Evolutionary conservation across 1,284 basidiomycete species (phyloP).

Genomic region (Bondarzewia mesenterica): DNA sequence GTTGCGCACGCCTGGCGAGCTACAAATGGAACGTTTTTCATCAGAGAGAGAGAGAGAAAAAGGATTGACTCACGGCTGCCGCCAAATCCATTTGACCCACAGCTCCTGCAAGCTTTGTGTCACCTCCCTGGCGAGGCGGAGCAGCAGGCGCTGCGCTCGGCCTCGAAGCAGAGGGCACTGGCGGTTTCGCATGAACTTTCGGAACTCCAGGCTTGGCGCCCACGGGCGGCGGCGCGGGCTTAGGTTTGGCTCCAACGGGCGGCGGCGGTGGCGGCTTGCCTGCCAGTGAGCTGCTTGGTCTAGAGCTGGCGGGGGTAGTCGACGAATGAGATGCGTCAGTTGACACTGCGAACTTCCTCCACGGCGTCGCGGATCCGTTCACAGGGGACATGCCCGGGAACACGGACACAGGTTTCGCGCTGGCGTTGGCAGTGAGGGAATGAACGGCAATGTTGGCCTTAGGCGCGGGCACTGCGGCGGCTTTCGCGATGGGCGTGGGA

Average conservation of each 20-base stretch:
- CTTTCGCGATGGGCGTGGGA: slow-evolving; percentile 23
- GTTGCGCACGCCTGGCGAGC: slow-evolving; percentile 68
- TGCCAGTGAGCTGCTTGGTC: slow-evolving; percentile 45
- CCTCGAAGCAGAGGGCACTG: slow-evolving; percentile 11
- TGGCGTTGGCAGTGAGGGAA: slow-evolving; percentile 42
- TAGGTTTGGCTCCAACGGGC: slow-evolving; percentile 41
- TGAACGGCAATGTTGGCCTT: slow-evolving; percentile 25
- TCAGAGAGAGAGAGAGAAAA: slow-evolving; percentile 13
- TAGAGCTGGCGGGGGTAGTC: slow-evolving; percentile 41
- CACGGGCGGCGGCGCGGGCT: slow-evolving; percentile 25
- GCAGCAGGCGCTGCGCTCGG: slow-evolving; percentile 12
- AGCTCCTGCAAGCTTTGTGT: slow-evolving; percentile 28
- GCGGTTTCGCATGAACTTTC: slow-evolving; percentile 27
- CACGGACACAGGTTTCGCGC: slow-evolving; percentile 63
- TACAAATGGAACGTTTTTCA: slow-evolving; percentile 20
- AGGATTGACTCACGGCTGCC: slow-evolving; percentile 67
- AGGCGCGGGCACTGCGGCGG: slow-evolving; percentile 29
- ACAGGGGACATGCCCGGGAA: slow-evolving; percentile 62
- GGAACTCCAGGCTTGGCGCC: slow-evolving; percentile 26
- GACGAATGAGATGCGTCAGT: slow-evolving; percentile 27
- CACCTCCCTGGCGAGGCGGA: slow-evolving; percentile 21
- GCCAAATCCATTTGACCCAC: slow-evolving; percentile 77
- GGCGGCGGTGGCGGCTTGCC: slow-evolving; percentile 42
- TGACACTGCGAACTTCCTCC: slow-evolving; percentile 50
- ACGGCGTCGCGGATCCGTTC: slow-evolving; percentile 64